Percentiles rank a stretch among this genome's conserved stretches.
These are phyloP conservation scores for Erysimum pusillum DNA, from an alignment of 441 rosid species.

Conservation along the genomic window DNA sequence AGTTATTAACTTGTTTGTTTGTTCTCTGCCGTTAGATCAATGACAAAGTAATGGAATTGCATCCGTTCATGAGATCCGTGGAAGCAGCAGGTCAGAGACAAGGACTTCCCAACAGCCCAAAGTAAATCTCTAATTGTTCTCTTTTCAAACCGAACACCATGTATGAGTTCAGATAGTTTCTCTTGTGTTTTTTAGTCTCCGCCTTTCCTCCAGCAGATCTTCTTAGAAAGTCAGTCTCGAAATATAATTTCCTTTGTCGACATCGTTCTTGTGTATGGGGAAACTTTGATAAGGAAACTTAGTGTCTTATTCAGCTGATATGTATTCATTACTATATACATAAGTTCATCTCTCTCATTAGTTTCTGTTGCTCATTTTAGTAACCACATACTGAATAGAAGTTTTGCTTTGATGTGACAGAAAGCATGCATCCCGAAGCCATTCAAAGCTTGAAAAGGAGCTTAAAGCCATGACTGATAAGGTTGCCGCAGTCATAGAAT, in stretches of 20 bases:
- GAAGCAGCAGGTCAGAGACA: slow-evolving; percentile 60
- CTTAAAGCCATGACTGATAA: slow-evolving; percentile 61
- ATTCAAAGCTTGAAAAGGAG: slow-evolving; percentile 54
- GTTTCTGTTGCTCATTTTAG: slow-evolving; percentile 17
- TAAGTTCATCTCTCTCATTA: slow-evolving; percentile 13
- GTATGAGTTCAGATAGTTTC: slow-evolving; percentile 20
- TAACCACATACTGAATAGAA: slow-evolving; percentile 13
- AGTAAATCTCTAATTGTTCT: slow-evolving; percentile 53
- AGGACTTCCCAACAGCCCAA: slow-evolving; percentile 58
- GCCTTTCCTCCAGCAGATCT: slow-evolving; percentile 20
- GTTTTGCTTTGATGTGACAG: slow-evolving; percentile 55
- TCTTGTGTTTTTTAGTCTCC: not conserved
- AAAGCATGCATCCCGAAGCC: slow-evolving; percentile 62
- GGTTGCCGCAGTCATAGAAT: slow-evolving; percentile 63
- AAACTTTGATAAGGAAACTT: slow-evolving; percentile 19
- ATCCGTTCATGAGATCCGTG: slow-evolving; percentile 57
- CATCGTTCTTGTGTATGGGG: slow-evolving; percentile 21
- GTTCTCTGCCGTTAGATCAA: slow-evolving; percentile 59
- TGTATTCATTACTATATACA: not conserved
- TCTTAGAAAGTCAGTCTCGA: slow-evolving; percentile 21
- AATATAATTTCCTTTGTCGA: not conserved
- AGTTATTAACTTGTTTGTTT: slow-evolving; percentile 29
- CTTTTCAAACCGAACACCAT: slow-evolving; percentile 19
- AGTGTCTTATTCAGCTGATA: slow-evolving; percentile 23
- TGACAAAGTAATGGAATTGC: slow-evolving; percentile 69